Evolutionary conservation across 2,329 filamentous ascomycete genomes (phyloP), one percentile per base, ranked within the genome.

Genomic region (Thelonectria rubi): DNA sequence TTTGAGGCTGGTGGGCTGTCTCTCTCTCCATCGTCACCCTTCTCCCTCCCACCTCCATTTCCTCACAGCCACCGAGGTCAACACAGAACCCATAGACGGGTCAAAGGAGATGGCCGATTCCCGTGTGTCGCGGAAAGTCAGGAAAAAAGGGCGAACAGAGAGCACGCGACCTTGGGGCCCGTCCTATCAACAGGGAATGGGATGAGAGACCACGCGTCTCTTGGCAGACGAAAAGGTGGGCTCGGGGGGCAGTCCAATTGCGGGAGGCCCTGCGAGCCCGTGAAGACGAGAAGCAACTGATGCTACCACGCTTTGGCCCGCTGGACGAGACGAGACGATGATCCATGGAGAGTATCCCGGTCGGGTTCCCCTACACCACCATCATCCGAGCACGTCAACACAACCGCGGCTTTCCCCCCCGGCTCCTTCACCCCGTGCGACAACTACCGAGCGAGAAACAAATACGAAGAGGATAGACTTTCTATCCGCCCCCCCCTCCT

Each of bases 171-270:
- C 34, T 37, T 37, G 26, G 26, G 26, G 7, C 26, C 21, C 34
- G 15, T 37, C 34, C 34, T 37, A 37, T 37, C 34, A 37, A 15
- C 34, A 37, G 34, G 34, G 34, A 14, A 37, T 37, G 14, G 34
- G 9, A 24, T 46, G n/a, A 47, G 42, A 11, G 54, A 45, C 43
- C 55, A 53, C 54, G 54, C 59, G 59, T 57, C 40, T 45, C 51
- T 46, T 5, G 30, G 24, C 15, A 12, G n/a, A 50, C 43, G 18
- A 51, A 11, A 20, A 58, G 60, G 58, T 63, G 57, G 58, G 58
- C 64, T 61, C 50, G 34, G 12, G 11, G 34, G 62, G 60, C 54
- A 70, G 63, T 69, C 67, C 67, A 68, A 63, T 62, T 58, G 57
- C 51, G 34, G 20, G 49, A 47, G 46, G 42, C 30, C 24, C 52